Evolutionary conservation across 2,329 filamentous ascomycete species (phyloP), one percentile per base, ranked within the genome.

Genomic region (Gaeumannomyces sp.): DNA sequence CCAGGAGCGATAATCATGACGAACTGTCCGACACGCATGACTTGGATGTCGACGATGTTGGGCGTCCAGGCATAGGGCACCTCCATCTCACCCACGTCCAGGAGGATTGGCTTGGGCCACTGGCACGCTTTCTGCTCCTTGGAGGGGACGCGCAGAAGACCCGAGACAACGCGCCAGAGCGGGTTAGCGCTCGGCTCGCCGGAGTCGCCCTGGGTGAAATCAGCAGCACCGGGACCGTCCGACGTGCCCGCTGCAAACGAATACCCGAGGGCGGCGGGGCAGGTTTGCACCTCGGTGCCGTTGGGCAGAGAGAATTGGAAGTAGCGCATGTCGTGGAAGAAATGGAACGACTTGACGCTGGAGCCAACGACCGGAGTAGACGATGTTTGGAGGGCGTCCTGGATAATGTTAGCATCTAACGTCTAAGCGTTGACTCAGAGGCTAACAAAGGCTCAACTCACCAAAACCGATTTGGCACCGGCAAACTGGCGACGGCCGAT

Each of bases 231-330:
- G 0, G 94, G 93, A 7, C 94, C 92, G 74, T 98, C 94, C 0
- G 92, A 91, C 0, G 94, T 98, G 14, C 94, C 94, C 1, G 91
- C 94, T 0, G 94, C 94, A 73, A 98, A 98, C 0, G 91, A 93
- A 73, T 95, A 96, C 7, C 94, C 94, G 66, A 98, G 79, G 0
- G 93, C 92, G 0, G 93, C 93, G 4, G 93, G 89, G 70, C 94
- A 98, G 0, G 93, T 96, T 62, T 78, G 81, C 8, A 88, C 90
- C 35, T 77, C 77, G 3, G 85, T 71, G 60, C 91, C 90, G 69
- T 96, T 92, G 0, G 88, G 83, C 1, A 93, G 85, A 3, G 79
- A 75, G 72, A 97, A 96, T 0, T 82, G 83, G 74, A 88, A 95
- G 70, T 85, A 85, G 6, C 88, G 86, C 80, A 97, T 89, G 74